Base-by-base conservation (phyloP, 2,329 filamentous ascomycete genomes). In the Exophiala bonariae region DNA sequence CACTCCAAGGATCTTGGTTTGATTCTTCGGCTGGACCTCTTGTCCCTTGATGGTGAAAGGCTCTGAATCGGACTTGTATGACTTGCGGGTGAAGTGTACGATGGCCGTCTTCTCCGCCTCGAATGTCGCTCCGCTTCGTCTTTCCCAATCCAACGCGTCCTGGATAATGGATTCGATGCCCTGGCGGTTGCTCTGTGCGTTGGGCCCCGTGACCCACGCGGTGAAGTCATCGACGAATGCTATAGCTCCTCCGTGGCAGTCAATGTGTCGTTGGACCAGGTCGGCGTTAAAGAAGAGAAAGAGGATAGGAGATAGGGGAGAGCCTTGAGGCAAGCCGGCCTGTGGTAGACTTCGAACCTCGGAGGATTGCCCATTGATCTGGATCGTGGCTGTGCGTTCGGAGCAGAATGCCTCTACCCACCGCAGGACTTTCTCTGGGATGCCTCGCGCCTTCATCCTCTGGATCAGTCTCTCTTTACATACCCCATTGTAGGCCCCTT, bases 231-330 rank as follows among this genome's bases (percentile, higher is more conserved):
- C 55, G 30, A 56, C 64, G 47, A 62, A 72, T 38, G 51, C 57
- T 20, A 49, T 63, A 26, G 59, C 58, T 47, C 59, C 63, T 41
- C 58, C 54, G 19, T 61, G 38, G 26, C 44, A 48, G 34, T 63
- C 50, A 36, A 70, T 67, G 19, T 49, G 44, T 34, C 49, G 39
- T 43, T 70, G 49, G 7, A 70, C 61, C 10, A 70, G 59, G 46
- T 69, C 62, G 44, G 63, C 61, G 42, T 70, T 70, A 54, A 66
- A 68, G 57, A 67, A 66, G 19, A 68, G 61, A 47, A 67, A 71
- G 13, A 68, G 50, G 16, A 67, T 63, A 11, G 58, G 64, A 6
- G 64, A 71, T 5, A 71, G 51, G 5, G 61, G 64, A 2, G 63
- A 71, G 3, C 63, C 63, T 50, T 67, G 55, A 6, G 58, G 60